Evolutionary conservation across 192 early-diverging fungal species (phyloP), one percentile per base, ranked within the genome.

Genomic region (Helicostylum pulchrum): DNA sequence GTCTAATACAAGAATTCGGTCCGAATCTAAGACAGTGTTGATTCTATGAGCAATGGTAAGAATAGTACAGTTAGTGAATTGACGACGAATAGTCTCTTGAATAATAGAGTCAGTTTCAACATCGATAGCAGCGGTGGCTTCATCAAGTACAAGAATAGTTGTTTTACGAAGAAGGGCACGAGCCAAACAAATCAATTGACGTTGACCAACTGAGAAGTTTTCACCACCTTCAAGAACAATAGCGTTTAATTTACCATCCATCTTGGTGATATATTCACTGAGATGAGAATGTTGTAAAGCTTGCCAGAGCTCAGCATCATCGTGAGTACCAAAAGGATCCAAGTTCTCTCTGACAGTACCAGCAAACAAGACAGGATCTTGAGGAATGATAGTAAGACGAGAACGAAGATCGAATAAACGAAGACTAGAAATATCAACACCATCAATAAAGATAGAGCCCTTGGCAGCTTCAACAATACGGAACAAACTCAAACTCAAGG

Each of bases 141-240:
- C 94, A 73, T 96, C 95, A 53, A 97, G 66, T 1, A 94, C 79
- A 60, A 97, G 72, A 10, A 94, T 73, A 53, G 83, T 80, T 65
- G 89, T 83, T 45, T 83, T 82, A 19, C 92, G 82, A 7, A 93
- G 75, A 31, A 92, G 71, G 2, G 90, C 90, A 45, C 88, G 79
- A 9, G 85, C 83, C 44, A 86, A 59, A 63, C 83, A 83, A 44
- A 86, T 78, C 32, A 76, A 45, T 46, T 93, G 92, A 10, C 88
- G 70, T 70, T 94, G 90, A 30, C 91, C 91, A 31, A 88, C 82
- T 20, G 88, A 93, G 68, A 94, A 91, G 77, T 95, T 95, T 21
- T 83, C 76, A 21, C 95, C 95, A 45, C 87, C 83, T 52, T 94
- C 90, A 17, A 85, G 69, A 2, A 98, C 86, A 45, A 73, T 55